A percentile compares a stretch with the other conserved stretches of the same genome.
phyloP scores from a whole-genome alignment of 2,329 filamentous ascomycete species.

The Colletotrichum acutatum region DNA sequence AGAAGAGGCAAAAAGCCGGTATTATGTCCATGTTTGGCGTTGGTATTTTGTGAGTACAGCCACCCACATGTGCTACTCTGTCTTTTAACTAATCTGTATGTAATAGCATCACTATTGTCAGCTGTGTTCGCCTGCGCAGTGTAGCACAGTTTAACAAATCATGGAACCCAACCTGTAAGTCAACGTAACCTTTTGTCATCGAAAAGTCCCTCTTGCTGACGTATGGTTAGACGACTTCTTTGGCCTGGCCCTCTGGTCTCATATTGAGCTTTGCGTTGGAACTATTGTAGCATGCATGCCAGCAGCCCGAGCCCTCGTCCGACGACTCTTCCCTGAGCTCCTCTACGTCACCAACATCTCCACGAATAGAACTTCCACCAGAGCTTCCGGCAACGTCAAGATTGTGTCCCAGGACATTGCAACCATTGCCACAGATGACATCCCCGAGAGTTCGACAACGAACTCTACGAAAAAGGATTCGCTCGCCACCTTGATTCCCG shows the following conservation, averaged over 20 bases:
- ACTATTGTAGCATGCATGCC: constrained; percentile 28
- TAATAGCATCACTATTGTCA: constrained; percentile 18
- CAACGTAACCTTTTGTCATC: constrained; percentile 47
- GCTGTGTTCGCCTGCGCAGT: constrained; percentile 13
- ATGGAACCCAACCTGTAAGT: constrained; percentile 31
- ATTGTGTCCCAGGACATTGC: constrained; percentile 26
- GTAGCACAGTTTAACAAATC: constrained; percentile 14
- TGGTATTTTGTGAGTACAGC: constrained; percentile 14
- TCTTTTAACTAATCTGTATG: not conserved
- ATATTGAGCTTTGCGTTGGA: constrained; percentile 24
- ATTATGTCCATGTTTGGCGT: constrained; percentile 33
- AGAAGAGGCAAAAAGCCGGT: constrained; percentile 25
- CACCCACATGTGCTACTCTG: not conserved
- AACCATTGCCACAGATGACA: constrained; percentile 5
- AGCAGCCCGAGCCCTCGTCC: constrained; percentile 12
- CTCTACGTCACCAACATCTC: constrained; percentile 19
- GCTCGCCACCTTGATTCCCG: constrained; percentile 41
- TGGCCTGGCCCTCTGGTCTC: constrained; percentile 46
- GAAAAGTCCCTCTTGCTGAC: constrained; percentile 52
- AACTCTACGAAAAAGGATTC: constrained; percentile 36
- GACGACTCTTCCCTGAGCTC: constrained; percentile 25
- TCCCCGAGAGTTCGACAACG: not conserved
- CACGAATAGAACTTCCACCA: not conserved
- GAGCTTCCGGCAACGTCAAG: constrained; percentile 27
- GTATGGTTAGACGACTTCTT: constrained; percentile 38